These are phyloP conservation scores for Graphiopsis chlorocephala DNA, from an alignment of 2,329 filamentous ascomycete genomes.

Conservation along the genomic window DNA sequence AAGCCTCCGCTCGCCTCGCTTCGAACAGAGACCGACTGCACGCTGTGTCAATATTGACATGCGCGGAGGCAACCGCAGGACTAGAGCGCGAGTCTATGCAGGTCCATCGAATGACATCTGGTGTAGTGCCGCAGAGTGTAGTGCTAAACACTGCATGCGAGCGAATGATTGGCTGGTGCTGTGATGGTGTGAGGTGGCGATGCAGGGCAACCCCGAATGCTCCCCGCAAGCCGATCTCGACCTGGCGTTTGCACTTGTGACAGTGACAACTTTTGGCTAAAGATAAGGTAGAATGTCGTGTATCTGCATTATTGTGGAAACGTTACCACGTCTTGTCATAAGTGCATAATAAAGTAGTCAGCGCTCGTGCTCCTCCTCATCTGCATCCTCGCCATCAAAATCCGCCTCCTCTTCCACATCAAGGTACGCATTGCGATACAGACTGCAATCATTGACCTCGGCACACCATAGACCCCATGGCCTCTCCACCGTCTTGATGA, in stretches of 20 bases:
- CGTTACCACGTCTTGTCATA: neutral
- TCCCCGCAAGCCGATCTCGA: neutral
- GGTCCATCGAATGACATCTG: constrained; percentile 2
- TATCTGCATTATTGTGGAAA: neutral
- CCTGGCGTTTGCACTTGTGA: neutral
- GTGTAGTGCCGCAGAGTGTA: neutral
- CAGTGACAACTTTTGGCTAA: neutral
- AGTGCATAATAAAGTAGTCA: neutral
- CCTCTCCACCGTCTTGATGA: constrained; percentile 32
- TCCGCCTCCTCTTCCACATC: constrained; percentile 9
- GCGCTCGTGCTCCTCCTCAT: constrained; percentile 12
- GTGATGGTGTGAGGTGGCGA: constrained; percentile 1
- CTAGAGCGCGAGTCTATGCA: constrained; percentile 4
- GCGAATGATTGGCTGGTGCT: neutral
- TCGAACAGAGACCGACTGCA: neutral
- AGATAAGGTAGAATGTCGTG: too few relatives aligned
- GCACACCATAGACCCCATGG: constrained; percentile 46
- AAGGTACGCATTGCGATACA: constrained; percentile 40
- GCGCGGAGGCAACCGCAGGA: neutral
- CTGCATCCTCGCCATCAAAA: neutral
- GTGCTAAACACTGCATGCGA: neutral
- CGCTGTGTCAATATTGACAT: constrained; percentile 11
- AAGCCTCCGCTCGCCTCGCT: constrained; percentile 5
- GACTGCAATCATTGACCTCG: constrained; percentile 39
- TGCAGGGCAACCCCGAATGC: neutral